Conservation (phyloP, 305 asterid species). For the Plantago lanceolata region DNA sequence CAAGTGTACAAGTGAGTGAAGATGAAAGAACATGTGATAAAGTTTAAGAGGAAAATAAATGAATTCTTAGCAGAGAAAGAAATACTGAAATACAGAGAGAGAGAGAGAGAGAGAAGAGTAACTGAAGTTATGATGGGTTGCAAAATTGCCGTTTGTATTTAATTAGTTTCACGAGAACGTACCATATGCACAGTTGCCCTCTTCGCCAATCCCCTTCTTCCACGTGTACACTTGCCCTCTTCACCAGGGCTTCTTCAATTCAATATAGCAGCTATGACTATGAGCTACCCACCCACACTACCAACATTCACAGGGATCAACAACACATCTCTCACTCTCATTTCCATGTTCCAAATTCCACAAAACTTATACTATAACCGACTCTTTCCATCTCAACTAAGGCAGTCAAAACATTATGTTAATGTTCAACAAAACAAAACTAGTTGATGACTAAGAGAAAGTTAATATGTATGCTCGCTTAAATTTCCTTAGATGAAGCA, state of each 20-base stretch:
- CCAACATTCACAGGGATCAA: neutral
- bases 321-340: too few relatives aligned
- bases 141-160: constrained; percentile 68
- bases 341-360: too few relatives aligned
- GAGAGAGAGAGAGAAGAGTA: constrained; percentile 16
- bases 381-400: too few relatives aligned
- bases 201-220: constrained; percentile 21
- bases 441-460: too few relatives aligned
- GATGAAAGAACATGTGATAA: constrained; percentile 40
- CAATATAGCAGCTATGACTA: too few relatives aligned
- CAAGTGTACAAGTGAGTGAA: neutral
- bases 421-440: too few relatives aligned
- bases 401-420: too few relatives aligned
- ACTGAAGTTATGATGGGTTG: constrained; percentile 31
- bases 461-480: too few relatives aligned
- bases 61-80: constrained; percentile 24
- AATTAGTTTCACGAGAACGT: constrained; percentile 65
- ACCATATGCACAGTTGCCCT: constrained; percentile 22
- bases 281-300: too few relatives aligned
- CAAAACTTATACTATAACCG: too few relatives aligned
- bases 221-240: constrained; percentile 38
- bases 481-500: too few relatives aligned
- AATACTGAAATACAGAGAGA: constrained; percentile 8
- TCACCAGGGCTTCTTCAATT: constrained; percentile 13
- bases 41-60: constrained; percentile 26